Base-by-base conservation (phyloP, 129 eudicot genomes). In the Tagetes erecta region DNA sequence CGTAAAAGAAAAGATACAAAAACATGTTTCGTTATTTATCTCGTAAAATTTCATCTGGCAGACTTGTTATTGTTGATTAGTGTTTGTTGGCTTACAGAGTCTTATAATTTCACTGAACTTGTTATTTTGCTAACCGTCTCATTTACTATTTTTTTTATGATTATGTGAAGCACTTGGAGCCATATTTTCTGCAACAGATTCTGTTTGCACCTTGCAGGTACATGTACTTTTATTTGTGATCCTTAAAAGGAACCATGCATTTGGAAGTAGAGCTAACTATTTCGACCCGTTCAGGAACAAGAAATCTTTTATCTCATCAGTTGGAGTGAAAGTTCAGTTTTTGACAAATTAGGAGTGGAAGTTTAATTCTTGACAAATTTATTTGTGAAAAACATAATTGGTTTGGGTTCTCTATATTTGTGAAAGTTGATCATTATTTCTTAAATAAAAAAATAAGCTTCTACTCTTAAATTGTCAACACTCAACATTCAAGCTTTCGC, bases 171-270 rank as follows among this genome's bases (percentile, higher is more conserved):
- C 96, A 64, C 86, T 92, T 76, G 98, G 98, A 81, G 98, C 96
- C 63, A 90, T 92, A 64, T 90, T 92, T 76, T 87, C 98, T 40
- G 98, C 98, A 45, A 89, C 98, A 39, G 98, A 92, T 81, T 87
- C 96, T 72, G 98, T 92, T 52, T 89, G 92, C 86, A 86, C 92
- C 33, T 83, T 89, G 79, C 98, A 92, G 98, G 98, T 92, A 78
- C 46, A 39, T 53, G 44, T 33, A 51, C 74, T 70, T 60, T 8
- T 5, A 51, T 62, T 33, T 63, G 44, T 12, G 37, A 58, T 58
- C n/a, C 41, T 46, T 77, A 11, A 58, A 44, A 47, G 51, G 42
- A 62, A 74, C 8, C 13, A 74, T 11, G 47, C n/a, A 58, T 33
- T 8, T 53, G 2, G 59, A 53, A 53, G 34, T 53, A 53, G 59